Evolutionary conservation across 2,329 filamentous ascomycete species (phyloP).

Genomic region (Fusarium sterilihyphosum): DNA sequence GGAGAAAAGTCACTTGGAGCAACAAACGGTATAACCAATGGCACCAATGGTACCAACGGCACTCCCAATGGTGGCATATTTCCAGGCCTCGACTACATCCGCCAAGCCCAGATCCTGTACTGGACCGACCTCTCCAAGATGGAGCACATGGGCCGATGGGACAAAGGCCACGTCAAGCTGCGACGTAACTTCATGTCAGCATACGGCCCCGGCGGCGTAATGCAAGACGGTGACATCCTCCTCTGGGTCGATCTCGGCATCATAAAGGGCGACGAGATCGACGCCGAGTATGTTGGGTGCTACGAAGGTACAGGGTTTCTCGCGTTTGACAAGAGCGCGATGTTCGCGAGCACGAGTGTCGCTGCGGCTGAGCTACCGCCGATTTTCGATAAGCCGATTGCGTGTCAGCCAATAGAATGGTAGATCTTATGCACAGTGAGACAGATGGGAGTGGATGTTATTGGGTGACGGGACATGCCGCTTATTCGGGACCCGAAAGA

Average conservation of each 20-base stretch:
- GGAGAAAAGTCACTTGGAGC: background rate
- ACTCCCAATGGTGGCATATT: background rate
- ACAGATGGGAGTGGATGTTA: background rate
- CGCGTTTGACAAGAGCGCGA: conserved; percentile 32
- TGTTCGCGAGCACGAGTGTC: background rate
- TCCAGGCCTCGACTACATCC: conserved; percentile 10
- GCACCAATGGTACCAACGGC: background rate
- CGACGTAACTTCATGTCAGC: conserved; percentile 16
- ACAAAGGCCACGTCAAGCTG: conserved; percentile 31
- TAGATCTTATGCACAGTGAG: background rate
- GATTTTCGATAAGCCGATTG: background rate
- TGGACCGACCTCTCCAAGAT: conserved; percentile 27
- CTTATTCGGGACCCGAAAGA: background rate
- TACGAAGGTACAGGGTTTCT: conserved; percentile 25
- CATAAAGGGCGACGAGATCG: conserved; percentile 22
- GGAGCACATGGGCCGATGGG: conserved; percentile 28
- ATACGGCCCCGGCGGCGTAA: conserved; percentile 13
- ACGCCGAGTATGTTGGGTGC: conserved; percentile 31
- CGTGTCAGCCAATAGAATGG: conserved; percentile 1
- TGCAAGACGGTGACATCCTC: conserved; percentile 15
- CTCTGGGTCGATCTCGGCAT: conserved; percentile 33
- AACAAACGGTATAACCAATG: background rate
- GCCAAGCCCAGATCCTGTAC: conserved; percentile 23
- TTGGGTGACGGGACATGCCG: background rate
- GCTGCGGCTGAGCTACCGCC: background rate